Conservation (phyloP, 2,329 filamentous ascomycete genomes). For the Capronia epimyces region DNA sequence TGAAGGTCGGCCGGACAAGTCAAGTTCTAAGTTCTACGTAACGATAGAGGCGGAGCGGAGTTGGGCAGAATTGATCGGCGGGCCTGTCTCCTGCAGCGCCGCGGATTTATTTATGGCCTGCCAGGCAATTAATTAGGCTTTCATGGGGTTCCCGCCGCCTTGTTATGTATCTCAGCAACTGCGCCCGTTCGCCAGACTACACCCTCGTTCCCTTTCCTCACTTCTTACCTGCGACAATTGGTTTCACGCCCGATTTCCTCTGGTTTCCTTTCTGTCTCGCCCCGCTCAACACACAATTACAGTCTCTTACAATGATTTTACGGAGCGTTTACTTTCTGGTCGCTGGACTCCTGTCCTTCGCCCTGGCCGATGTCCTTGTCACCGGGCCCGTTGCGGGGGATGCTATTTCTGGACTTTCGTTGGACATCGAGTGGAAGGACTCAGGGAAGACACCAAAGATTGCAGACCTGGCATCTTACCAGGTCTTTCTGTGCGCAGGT, state of each 20-base stretch:
- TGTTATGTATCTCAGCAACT: background rate
- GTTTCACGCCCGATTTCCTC: background rate
- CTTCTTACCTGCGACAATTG: background rate
- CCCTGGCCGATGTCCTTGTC: slow-evolving; percentile 52
- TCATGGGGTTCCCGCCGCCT: background rate
- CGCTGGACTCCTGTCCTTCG: slow-evolving; percentile 24
- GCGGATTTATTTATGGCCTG: background rate
- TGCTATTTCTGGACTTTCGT: slow-evolving; percentile 45
- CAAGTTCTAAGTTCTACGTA: background rate
- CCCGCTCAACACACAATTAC: background rate
- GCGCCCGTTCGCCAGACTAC: background rate
- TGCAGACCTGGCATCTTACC: slow-evolving; percentile 49
- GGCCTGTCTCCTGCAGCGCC: background rate
- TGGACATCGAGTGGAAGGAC: slow-evolving; percentile 55
- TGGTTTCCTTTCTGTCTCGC: background rate
- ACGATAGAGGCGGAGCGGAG: background rate
- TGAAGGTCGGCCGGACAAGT: background rate
- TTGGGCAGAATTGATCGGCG: too few species aligned
- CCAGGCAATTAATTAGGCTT: background rate
- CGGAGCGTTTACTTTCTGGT: slow-evolving; percentile 18
- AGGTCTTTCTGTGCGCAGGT: slow-evolving; percentile 57
- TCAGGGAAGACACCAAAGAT: slow-evolving; percentile 48
- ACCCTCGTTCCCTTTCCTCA: background rate
- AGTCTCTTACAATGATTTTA: slow-evolving; percentile 22
- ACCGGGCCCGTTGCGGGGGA: slow-evolving; percentile 49